Evolutionary conservation across 768 basidiomycete genomes (phyloP), one percentile per base, ranked within the genome.

Genomic region (Suillus alpinus): DNA sequence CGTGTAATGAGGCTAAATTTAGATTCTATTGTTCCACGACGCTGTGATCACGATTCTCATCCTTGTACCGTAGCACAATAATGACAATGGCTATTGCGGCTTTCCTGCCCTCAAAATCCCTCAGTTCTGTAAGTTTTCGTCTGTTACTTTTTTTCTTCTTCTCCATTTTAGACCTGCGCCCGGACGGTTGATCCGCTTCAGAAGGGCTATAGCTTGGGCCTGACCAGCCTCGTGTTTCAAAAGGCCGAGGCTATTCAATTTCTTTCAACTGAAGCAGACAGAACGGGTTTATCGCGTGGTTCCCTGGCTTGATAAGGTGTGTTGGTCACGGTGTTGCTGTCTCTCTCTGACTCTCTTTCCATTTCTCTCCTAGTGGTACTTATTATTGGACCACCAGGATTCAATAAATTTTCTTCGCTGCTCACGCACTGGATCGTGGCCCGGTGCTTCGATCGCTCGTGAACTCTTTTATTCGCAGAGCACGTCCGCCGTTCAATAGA

Each of bases 381-480:
- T 55, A 55, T 55, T 55, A 55, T 55, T 55, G 53, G 53, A 26
- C 23, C 37, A 12, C 20, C 13, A 50, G 36, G 7, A 0, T 23
- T 53, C 20, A 26, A 20, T 36, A 37, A 36, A 16, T 53, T 23
- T 26, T 55, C 53, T 29, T 12, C 37, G 4, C 31, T 34, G 7
- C 37, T 55, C 53, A 39, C 53, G 53, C 53, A 9, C 37, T 55
- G 32, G 40, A 39, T 60, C 51, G 57, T 56, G 37, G 26, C 46
- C 51, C 60, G 53, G 49, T 52, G 37, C 37, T 59, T 65, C 43
- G 31, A 51, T 58, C 57, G 20, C 41, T 49, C 14, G 67, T 68
- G 63, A 58, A 56, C 56, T 65, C 61, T 66, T 59, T 61, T 63
- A 56, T 67, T 62, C 65, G 68, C 61, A 61, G 62, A 56, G 10